Percentiles rank a stretch among this genome's conserved stretches.
Evolutionary conservation across 169 alveolate species (phyloP).

Genomic region (Eimeria maxima): DNA sequence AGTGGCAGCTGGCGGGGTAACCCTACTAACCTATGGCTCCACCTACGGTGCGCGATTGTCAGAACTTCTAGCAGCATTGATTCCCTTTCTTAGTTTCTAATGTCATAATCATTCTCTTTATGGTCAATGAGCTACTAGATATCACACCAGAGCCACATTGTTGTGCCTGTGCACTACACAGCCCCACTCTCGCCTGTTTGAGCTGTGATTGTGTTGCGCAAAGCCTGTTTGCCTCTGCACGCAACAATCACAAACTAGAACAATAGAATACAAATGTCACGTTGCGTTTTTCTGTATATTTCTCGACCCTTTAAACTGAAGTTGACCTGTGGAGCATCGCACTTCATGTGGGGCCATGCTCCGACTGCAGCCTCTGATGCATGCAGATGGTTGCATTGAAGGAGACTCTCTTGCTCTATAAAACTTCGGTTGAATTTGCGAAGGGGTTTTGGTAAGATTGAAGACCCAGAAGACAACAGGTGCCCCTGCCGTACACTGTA

Average conservation of each 20-base stretch:
- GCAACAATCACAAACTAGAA: neutral
- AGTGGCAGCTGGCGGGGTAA: no score
- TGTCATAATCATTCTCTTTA: no score
- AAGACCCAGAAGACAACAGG: neutral
- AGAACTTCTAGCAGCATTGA: no score
- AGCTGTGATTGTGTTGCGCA: neutral
- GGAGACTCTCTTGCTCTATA: neutral
- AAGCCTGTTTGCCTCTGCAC: neutral
- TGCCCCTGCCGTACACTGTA: neutral
- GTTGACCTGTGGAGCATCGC: neutral
- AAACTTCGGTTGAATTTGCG: neutral
- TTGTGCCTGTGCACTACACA: no score
- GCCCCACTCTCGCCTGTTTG: neutral
- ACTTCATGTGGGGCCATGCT: constrained; percentile 9
- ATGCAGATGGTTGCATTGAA: neutral
- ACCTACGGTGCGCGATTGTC: no score
- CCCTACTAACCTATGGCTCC: no score
- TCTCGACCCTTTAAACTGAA: neutral
- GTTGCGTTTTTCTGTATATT: neutral
- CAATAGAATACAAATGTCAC: neutral
- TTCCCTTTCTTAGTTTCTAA: no score
- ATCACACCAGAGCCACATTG: no score
- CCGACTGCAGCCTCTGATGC: neutral
- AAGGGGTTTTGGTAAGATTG: neutral
- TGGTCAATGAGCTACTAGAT: no score